These are phyloP conservation scores for Mortierella sp. DNA, from an alignment of 371 early-diverging fungal genomes.

Conservation along the genomic window DNA sequence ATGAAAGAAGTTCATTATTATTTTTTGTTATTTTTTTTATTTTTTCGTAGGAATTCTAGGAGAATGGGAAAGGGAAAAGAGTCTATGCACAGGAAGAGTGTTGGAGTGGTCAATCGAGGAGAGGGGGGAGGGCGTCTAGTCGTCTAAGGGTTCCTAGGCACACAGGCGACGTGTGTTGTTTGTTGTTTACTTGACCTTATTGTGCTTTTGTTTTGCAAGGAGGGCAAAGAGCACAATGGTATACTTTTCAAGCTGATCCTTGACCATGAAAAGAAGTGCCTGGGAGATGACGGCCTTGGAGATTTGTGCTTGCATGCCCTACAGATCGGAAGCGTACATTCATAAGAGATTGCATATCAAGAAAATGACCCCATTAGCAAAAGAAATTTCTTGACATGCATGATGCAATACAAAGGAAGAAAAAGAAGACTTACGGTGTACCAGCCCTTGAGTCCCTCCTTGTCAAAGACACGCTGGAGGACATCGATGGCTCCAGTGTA, in stretches of 20 bases:
- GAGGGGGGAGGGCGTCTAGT: background rate
- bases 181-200: conserved; percentile 45
- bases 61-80: background rate
- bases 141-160: background rate
- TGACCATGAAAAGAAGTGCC: conserved; percentile 95
- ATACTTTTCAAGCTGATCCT: conserved; percentile 87
- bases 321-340: conserved; percentile 14
- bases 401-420: conserved; percentile 5
- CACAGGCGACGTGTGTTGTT: background rate
- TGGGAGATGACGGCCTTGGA: conserved; percentile 97
- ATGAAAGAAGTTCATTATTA: background rate
- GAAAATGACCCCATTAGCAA: background rate
- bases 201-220: conserved; percentile 41
- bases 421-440: conserved; percentile 80
- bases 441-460: conserved; percentile 92
- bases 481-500: conserved; percentile 94
- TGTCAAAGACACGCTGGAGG: conserved; percentile 80
- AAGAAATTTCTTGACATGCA: background rate
- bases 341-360: too few relatives aligned
- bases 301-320: conserved; percentile 98
- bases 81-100: conserved; percentile 6
- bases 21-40: too few relatives aligned
- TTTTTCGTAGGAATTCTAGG: background rate
- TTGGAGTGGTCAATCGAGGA: background rate
- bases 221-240: conserved; percentile 71